Percentiles rank a stretch among this genome's conserved stretches.
Conservation (phyloP, 345 rosid genomes). For the Angophora floribunda region DNA sequence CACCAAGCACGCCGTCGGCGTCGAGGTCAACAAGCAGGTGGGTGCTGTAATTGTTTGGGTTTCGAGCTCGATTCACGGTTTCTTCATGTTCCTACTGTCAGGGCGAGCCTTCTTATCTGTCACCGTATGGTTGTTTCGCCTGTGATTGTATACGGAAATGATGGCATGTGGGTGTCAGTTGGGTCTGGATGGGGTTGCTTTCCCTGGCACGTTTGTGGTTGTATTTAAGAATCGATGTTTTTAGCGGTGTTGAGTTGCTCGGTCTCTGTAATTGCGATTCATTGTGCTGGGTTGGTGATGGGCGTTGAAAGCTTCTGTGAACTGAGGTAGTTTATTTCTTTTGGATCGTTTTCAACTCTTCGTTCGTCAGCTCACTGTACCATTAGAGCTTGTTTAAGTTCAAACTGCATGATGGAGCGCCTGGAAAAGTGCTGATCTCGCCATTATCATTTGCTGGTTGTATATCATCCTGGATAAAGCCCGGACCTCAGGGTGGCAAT, state of each 20-base stretch:
- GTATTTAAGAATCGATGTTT: not conserved
- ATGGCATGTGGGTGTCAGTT: not conserved
- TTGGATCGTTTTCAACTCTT: not conserved
- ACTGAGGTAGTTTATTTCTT: not conserved
- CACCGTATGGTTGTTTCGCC: not conserved
- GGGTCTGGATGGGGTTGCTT: not conserved
- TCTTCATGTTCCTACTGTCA: not conserved
- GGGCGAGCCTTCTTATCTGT: not conserved
- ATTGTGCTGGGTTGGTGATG: not conserved
- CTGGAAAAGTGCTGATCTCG: not conserved
- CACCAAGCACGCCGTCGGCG: slow-evolving; percentile 75
- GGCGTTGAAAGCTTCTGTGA: not conserved
- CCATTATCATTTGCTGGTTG: not conserved
- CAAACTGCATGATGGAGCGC: not conserved
- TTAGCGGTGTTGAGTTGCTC: not conserved
- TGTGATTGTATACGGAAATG: not conserved
- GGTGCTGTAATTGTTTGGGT: not conserved
- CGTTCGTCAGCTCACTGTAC: not conserved
- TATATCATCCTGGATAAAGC: not conserved
- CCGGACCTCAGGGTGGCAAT: not conserved
- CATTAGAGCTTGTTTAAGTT: not conserved
- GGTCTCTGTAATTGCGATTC: not conserved
- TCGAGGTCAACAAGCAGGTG: slow-evolving; percentile 75
- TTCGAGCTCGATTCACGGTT: not conserved
- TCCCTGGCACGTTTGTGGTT: not conserved